Conservation (phyloP, 768 basidiomycete species). For the Chalciporus sphaerocephalus region DNA sequence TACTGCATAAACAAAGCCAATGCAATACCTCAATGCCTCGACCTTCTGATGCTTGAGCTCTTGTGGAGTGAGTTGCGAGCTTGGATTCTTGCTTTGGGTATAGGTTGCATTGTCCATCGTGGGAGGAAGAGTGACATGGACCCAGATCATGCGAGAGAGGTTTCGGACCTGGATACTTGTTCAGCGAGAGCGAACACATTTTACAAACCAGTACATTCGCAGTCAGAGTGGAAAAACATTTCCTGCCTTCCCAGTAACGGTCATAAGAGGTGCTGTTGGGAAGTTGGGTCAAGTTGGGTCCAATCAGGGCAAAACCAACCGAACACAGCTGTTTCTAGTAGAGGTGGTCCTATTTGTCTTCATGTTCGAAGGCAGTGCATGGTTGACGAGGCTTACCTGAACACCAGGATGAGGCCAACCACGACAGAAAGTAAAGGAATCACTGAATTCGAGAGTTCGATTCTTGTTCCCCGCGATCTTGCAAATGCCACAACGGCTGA, state of each 20-base stretch:
- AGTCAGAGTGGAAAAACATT: constrained; percentile 68
- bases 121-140: constrained; percentile 67
- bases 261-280: constrained; percentile 72
- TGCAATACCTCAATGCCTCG: constrained; percentile 61
- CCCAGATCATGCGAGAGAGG: constrained; percentile 74
- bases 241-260: constrained; percentile 86
- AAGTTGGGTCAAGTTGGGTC: constrained; percentile 5
- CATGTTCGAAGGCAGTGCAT: background rate
- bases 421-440: constrained; percentile 88
- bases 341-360: background rate
- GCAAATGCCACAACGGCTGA: constrained; percentile 58
- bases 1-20: constrained; percentile 67
- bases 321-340: constrained; percentile 58
- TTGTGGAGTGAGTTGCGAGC: constrained; percentile 39
- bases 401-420: constrained; percentile 86
- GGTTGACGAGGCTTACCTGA: constrained; percentile 54
- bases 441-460: constrained; percentile 76
- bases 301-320: background rate
- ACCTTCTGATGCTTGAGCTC: constrained; percentile 66
- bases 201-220: constrained; percentile 45
- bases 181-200: background rate
- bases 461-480: constrained; percentile 49
- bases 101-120: constrained; percentile 40
- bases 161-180: constrained; percentile 51
- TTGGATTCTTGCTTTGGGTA: constrained; percentile 51